Base-by-base conservation (phyloP, 2,329 filamentous ascomycete genomes). In the Ophiocordyceps australis region DNA sequence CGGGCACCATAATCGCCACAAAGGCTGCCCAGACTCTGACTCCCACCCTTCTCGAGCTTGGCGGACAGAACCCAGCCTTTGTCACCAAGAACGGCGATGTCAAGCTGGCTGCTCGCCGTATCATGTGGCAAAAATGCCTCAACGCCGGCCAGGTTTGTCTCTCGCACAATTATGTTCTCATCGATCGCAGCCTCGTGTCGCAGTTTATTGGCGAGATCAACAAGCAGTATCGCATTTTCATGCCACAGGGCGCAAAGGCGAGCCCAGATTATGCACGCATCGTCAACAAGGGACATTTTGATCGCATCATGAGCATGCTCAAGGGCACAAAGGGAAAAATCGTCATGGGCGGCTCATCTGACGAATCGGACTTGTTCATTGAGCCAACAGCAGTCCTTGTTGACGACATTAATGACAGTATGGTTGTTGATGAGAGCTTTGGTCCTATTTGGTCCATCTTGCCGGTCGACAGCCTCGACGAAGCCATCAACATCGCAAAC, bases 131-230 rank as follows among this genome's bases (percentile, higher is more conserved):
- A 25, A 98, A 95, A 63, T 64, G 69, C 4, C 47, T 82, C 32
- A 89, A 89, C 46, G 77, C 79, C 4, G 89, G 89, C 14, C 89
- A 98, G 53, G 65, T 94, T 35, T 98, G 89, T 49, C 67, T 94
- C 34, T 81, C 75, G 15, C 83, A 94, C 43, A 94, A 95, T 59
- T 94, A 93, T 52, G 74, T 80, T 27, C 62, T 94, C 26, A 69
- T 92, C 16, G 81, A 95, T 45, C 71, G 70, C 37, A 66, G 72
- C 23, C 61, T 86, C 5, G 54, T 86, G 16, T 60, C 72, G 10
- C 56, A 64, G 16, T 81, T 95, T 39, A 56, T 95, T 34, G 61
- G 69, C 28, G 69, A 79, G 42, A 63, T 95, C 41, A 76, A 79
- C 45, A 62, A 60, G 23, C 67, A 72, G 7, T 63, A 78, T 41